Evolutionary conservation across 352 stramenopile species (phyloP).

Genomic region (Globisporangium acanthophoron): DNA sequence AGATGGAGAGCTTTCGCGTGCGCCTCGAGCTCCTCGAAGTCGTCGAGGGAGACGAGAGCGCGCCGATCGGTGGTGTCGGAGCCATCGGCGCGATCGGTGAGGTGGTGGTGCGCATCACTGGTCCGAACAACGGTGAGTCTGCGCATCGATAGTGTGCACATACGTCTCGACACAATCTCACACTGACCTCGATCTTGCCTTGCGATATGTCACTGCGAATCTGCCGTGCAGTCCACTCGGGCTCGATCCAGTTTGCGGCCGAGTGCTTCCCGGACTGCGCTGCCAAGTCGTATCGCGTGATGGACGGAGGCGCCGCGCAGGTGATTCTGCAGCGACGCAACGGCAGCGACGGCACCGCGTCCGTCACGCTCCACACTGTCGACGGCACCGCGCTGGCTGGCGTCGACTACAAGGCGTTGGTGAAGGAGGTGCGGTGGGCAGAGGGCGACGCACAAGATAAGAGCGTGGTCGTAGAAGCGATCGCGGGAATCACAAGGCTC

Average conservation of each 20-base stretch:
- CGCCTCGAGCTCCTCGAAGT: constrained; percentile 27
- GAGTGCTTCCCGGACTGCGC: constrained; percentile 64
- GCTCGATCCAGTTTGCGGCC: constrained; percentile 53
- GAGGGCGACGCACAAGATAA: constrained; percentile 48
- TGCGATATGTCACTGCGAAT: neutral
- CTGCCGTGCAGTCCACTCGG: constrained; percentile 21
- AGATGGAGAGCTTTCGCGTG: constrained; percentile 41
- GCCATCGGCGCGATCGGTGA: constrained; percentile 34
- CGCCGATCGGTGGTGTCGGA: constrained; percentile 17
- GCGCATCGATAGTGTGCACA: neutral
- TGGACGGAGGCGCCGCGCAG: constrained; percentile 39
- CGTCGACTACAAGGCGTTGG: constrained; percentile 45
- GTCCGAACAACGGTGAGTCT: constrained; percentile 43
- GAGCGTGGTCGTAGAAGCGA: constrained; percentile 36
- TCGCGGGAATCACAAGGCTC: constrained; percentile 28
- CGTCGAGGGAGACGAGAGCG: constrained; percentile 10
- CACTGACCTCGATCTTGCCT: neutral
- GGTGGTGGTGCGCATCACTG: constrained; percentile 44
- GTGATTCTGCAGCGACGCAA: constrained; percentile 50
- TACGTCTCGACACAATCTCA: neutral
- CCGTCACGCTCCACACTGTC: constrained; percentile 33
- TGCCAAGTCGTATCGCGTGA: constrained; percentile 34
- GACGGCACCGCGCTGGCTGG: constrained; percentile 38
- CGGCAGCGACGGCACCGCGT: constrained; percentile 41
- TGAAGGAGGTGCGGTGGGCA: constrained; percentile 32